These are phyloP conservation scores for Clarireedia homoeocarpa DNA, from an alignment of 2,329 filamentous ascomycete species.

Conservation along the genomic window DNA sequence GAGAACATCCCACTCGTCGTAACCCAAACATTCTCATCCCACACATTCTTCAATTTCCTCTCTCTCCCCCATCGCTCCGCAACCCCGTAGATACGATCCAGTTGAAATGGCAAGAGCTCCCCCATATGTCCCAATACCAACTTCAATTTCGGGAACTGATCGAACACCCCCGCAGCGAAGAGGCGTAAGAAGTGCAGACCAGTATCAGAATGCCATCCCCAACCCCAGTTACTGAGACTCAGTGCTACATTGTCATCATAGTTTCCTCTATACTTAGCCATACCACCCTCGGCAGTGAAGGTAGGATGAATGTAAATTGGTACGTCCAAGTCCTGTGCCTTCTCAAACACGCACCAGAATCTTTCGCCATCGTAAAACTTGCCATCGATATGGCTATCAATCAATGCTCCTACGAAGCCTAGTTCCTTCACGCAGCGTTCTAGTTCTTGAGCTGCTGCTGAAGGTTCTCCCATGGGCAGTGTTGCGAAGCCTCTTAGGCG, in stretches of 20 bases:
- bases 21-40: constrained; percentile 48
- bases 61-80: constrained; percentile 28
- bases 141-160: constrained; percentile 44
- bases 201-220: constrained; percentile 44
- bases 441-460: constrained; percentile 31
- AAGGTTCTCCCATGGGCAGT: constrained; percentile 33
- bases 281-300: constrained; percentile 28
- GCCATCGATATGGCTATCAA: constrained; percentile 36
- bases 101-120: constrained; percentile 45
- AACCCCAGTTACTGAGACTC: constrained; percentile 35
- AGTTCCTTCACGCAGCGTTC: constrained; percentile 34
- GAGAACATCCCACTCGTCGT: constrained; percentile 48
- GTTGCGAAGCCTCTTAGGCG: constrained; percentile 37
- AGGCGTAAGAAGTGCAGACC: constrained; percentile 42
- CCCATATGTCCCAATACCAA: constrained; percentile 47
- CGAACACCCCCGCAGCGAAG: constrained; percentile 46
- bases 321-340: constrained; percentile 34
- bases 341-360: constrained; percentile 31
- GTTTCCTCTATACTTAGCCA: constrained; percentile 26
- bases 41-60: constrained; percentile 40
- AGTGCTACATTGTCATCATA: constrained; percentile 25
- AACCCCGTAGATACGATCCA: constrained; percentile 37
- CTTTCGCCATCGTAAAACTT: constrained; percentile 36
- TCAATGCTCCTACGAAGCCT: constrained; percentile 40
- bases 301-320: constrained; percentile 38